Conservation (phyloP, 139 green algal genomes). For the Helicosporidium sp. region DNA sequence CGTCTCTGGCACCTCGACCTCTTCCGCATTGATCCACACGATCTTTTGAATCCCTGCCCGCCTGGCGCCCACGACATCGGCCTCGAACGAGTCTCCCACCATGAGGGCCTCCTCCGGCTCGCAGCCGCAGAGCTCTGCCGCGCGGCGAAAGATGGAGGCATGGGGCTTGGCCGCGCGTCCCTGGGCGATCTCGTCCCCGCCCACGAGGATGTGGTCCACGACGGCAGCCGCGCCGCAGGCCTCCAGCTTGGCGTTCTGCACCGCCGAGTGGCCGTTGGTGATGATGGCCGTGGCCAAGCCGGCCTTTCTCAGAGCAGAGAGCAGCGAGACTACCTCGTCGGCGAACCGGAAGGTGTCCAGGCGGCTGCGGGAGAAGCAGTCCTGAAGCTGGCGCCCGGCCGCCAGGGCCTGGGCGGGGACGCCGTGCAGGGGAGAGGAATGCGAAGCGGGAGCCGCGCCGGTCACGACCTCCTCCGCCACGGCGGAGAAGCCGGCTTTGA, state of each 20-base stretch:
- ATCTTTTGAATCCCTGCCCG: neutral
- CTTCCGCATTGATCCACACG: slow-evolving; percentile 3
- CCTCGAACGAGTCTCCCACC: neutral
- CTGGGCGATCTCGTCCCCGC: slow-evolving; percentile 16
- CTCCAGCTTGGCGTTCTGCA: slow-evolving; percentile 22
- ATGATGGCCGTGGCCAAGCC: slow-evolving; percentile 15
- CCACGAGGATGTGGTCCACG: slow-evolving; percentile 17
- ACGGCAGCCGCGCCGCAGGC: slow-evolving; percentile 3
- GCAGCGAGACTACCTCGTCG: slow-evolving; percentile 8
- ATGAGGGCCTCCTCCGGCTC: neutral
- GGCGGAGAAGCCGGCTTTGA: slow-evolving; percentile 4
- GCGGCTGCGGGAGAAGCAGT: slow-evolving; percentile 7
- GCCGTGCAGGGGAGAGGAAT: no score
- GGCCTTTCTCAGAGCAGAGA: slow-evolving; percentile 2
- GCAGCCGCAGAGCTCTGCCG: neutral
- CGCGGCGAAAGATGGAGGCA: slow-evolving; percentile 18
- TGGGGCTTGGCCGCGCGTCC: slow-evolving; percentile 20
- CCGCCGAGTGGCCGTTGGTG: slow-evolving; percentile 20
- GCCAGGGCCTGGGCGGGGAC: no score
- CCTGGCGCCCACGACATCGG: neutral
- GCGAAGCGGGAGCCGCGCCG: neutral
- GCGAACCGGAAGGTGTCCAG: slow-evolving; percentile 13
- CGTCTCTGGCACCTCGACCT: no score
- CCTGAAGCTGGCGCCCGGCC: slow-evolving; percentile 13
- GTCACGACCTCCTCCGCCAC: slow-evolving; percentile 1